Evolutionary conservation across 2,329 filamentous ascomycete genomes (phyloP).

Genomic region (Aureobasidium melanogenum): DNA sequence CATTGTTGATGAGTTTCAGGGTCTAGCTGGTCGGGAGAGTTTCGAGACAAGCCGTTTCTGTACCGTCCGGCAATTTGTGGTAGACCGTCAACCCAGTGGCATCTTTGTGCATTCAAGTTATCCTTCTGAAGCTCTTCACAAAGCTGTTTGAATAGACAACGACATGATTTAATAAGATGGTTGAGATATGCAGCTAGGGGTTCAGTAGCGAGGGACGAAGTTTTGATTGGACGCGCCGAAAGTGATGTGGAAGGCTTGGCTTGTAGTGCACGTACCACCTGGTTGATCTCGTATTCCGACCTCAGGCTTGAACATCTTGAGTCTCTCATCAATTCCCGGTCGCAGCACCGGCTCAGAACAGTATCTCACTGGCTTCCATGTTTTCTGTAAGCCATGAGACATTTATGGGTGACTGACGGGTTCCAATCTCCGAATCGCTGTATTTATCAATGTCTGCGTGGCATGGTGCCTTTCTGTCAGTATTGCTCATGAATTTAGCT

Average conservation of each 20-base stretch:
- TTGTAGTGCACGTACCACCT: not conserved
- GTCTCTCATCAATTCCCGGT: not conserved
- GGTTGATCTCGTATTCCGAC: not conserved
- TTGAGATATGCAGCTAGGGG: slow-evolving; percentile 1
- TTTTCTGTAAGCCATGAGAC: too few species aligned
- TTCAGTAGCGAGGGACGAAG: not conserved
- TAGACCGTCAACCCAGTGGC: not conserved
- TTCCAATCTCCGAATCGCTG: too few species aligned
- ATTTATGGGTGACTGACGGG: too few species aligned
- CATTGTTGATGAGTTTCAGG: slow-evolving; percentile 21
- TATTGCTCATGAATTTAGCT: too few species aligned
- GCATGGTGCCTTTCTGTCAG: too few species aligned
- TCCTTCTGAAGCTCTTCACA: not conserved
- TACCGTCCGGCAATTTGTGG: not conserved
- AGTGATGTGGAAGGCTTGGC: slow-evolving; percentile 1
- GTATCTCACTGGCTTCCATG: too few species aligned
- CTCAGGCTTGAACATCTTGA: too few species aligned
- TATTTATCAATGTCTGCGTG: too few species aligned
- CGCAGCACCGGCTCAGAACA: too few species aligned
- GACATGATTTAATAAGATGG: not conserved
- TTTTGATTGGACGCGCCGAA: slow-evolving; percentile 5
- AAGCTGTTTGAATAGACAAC: not conserved
- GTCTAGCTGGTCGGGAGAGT: not conserved
- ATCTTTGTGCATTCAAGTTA: not conserved
- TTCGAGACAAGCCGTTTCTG: not conserved